Conservation (phyloP, 768 basidiomycete genomes). For the Gloeopeniophorella convolvens region DNA sequence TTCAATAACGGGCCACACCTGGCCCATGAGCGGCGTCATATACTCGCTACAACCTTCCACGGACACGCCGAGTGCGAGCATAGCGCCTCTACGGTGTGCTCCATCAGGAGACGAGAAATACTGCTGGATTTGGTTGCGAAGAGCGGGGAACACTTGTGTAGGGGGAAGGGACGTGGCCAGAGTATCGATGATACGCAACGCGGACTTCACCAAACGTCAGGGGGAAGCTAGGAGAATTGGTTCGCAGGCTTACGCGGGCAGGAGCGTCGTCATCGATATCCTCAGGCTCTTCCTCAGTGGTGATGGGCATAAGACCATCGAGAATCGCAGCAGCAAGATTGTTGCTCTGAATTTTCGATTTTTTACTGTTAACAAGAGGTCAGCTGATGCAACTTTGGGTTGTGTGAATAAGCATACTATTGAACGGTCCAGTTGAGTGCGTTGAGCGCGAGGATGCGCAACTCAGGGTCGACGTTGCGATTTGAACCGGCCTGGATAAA, state of each 20-base stretch:
- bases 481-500: slow-evolving; percentile 81
- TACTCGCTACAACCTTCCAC: slow-evolving; percentile 98
- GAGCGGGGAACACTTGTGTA: slow-evolving; percentile 89
- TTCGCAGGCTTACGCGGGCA: slow-evolving; percentile 56
- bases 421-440: slow-evolving; percentile 95
- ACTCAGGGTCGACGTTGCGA: slow-evolving; percentile 62
- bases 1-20: slow-evolving; percentile 94
- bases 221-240: background rate
- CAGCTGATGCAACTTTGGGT: slow-evolving; percentile 6
- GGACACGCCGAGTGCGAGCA: slow-evolving; percentile 91
- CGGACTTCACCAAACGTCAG: slow-evolving; percentile 48
- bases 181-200: slow-evolving; percentile 89
- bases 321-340: slow-evolving; percentile 81
- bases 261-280: slow-evolving; percentile 93
- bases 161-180: slow-evolving; percentile 91
- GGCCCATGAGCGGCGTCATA: slow-evolving; percentile 87
- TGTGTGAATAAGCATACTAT: slow-evolving; percentile 51
- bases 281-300: slow-evolving; percentile 89
- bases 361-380: slow-evolving; percentile 59
- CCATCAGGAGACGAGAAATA: slow-evolving; percentile 83
- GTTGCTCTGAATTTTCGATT: slow-evolving; percentile 85
- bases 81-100: slow-evolving; percentile 78
- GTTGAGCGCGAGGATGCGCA: slow-evolving; percentile 87
- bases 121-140: slow-evolving; percentile 73
- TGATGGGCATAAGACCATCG: slow-evolving; percentile 88